Evolutionary conservation across 306 rosid species (phyloP), one percentile per base, ranked within the genome.

Genomic region (Prinsepia uniflora): DNA sequence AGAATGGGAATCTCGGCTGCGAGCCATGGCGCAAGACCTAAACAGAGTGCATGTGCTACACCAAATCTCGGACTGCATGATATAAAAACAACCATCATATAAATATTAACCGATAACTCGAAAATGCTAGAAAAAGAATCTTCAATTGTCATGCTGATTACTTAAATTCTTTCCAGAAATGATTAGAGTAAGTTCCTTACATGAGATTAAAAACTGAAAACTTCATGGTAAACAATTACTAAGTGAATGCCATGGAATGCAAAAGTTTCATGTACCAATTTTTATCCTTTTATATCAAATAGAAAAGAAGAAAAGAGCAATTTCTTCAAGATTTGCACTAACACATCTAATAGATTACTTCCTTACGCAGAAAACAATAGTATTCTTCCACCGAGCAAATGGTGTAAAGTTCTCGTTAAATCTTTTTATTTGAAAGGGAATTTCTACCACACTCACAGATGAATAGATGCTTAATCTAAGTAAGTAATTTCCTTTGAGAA

Each of bases 11-110:
- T 72, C 84, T 95, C 99, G 0, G 99, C 99, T 1, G 99, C 99
- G 70, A 95, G 95, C 99, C 99, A 95, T 5, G 99, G 99, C 18
- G 97, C 99, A 82, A 95, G 99, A 17, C 99, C 99, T 86, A 95
- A 81, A 81, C 99, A 95, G 63, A 95, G 97, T 18, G 97, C 96
- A 83, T 91, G 99, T 7, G 99, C 97, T 63, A 95, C 85, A 18
- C 99, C 99, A 86, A 91, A 95, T 80, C 99, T 87, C 24, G 99
- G 99, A 76, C 99, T 95, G 89, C 82, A 84, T 69, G 54, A 78
- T 64, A 76, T 72, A 74, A 79, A 66, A 72, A 55, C 10, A 6
- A 36, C 55, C 61, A 72, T 52, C 67, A 72, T 45, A 65, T 45
- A 65, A 22, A 49, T 41, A 18, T 77, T 67, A 61, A 58, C 77